These are phyloP conservation scores for sunflower (Helianthus annuus) DNA, from an alignment of 129 eudicot species.

Conservation along the genomic window HanXRQr2.0-SUNRISE NC_035440.2:50725067-50725566, in stretches of 20 bases:
- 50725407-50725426: slow-evolving; percentile 1
- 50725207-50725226: no score
- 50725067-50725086: not conserved
- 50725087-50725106: not conserved
- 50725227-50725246: no score
- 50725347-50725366: no score
- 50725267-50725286: no score
- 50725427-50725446: not conserved
- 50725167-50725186: no score
- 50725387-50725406: not conserved
- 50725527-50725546: slow-evolving; percentile 65
- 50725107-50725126: not conserved
- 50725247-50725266: no score
- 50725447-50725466: slow-evolving; percentile 10
- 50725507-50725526: slow-evolving; percentile 46
- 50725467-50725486: slow-evolving; percentile 19
- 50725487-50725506: slow-evolving; percentile 29
- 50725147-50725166: no score
- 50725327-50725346: no score
- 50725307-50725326: no score
- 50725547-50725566: slow-evolving; percentile 51
- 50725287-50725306: no score
- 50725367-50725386: not conserved
- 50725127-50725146: no score
- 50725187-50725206: no score